Evolutionary conservation across 192 early-diverging fungal species (phyloP).

Genomic region (Backusella australiensis): DNA sequence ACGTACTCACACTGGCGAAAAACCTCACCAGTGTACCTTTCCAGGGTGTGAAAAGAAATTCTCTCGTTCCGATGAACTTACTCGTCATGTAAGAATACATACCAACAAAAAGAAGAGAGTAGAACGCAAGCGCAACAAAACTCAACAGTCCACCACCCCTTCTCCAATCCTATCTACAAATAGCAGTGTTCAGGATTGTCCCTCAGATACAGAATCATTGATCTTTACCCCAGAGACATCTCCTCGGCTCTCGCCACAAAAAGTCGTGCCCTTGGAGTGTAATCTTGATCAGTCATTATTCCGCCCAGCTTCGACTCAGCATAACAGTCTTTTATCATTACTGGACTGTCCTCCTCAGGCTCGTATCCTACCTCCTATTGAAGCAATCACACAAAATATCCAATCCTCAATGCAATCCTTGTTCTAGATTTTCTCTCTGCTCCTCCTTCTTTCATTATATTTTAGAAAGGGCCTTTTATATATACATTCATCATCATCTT

Average conservation of each 20-base stretch:
- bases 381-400: not conserved
- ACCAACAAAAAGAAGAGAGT: slow-evolving; percentile 39
- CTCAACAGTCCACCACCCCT: slow-evolving; percentile 17
- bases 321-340: slow-evolving; percentile 21
- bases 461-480: not conserved
- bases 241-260: slow-evolving; percentile 33
- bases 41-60: slow-evolving; percentile 80
- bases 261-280: slow-evolving; percentile 32
- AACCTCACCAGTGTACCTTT: slow-evolving; percentile 74
- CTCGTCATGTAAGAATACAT: slow-evolving; percentile 67
- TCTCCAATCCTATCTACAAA: slow-evolving; percentile 32
- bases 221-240: slow-evolving; percentile 51
- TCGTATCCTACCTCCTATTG: slow-evolving; percentile 36
- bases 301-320: not conserved
- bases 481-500: not conserved
- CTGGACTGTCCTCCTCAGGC: slow-evolving; percentile 32
- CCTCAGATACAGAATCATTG: slow-evolving; percentile 27
- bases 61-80: slow-evolving; percentile 76
- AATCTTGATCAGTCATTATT: slow-evolving; percentile 8
- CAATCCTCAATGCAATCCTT: not conserved
- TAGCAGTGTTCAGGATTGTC: slow-evolving; percentile 23
- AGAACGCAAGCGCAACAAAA: slow-evolving; percentile 34
- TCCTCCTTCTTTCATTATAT: not conserved
- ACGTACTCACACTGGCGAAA: slow-evolving; percentile 85
- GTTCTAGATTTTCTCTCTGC: not conserved